These are phyloP conservation scores for Leccinum subfulvum DNA, from an alignment of 1,284 basidiomycete genomes.

Conservation along the genomic window DNA sequence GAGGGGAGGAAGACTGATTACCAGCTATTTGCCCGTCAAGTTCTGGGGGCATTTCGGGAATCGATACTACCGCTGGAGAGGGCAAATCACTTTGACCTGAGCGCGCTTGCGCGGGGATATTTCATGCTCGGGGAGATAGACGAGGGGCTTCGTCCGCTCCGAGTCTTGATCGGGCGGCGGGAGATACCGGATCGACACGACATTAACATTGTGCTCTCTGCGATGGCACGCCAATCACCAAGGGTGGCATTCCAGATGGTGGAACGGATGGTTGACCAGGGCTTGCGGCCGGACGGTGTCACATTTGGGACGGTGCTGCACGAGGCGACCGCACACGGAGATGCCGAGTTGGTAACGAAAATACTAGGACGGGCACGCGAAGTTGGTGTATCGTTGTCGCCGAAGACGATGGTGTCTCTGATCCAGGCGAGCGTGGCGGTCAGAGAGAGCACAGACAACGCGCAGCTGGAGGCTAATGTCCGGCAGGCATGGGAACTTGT, in stretches of 20 bases:
- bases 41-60: slow-evolving; percentile 45
- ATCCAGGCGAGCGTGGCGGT: slow-evolving; percentile 43
- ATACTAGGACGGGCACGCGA: slow-evolving; percentile 42
- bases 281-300: slow-evolving; percentile 50
- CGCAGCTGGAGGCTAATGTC: slow-evolving; percentile 36
- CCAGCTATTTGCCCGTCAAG: slow-evolving; percentile 42
- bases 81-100: slow-evolving; percentile 54
- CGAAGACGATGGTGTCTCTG: slow-evolving; percentile 49
- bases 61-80: slow-evolving; percentile 44
- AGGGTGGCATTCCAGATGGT: slow-evolving; percentile 46
- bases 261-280: slow-evolving; percentile 44
- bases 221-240: slow-evolving; percentile 51
- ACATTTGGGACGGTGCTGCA: slow-evolving; percentile 63
- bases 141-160: slow-evolving; percentile 49
- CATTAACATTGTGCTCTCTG: slow-evolving; percentile 58
- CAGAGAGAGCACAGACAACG: slow-evolving; percentile 27
- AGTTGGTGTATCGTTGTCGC: slow-evolving; percentile 38
- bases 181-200: slow-evolving; percentile 62
- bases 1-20: slow-evolving; percentile 16
- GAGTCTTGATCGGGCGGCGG: slow-evolving; percentile 43
- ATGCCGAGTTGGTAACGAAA: slow-evolving; percentile 43
- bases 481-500: slow-evolving; percentile 45
- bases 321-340: slow-evolving; percentile 45
- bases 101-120: slow-evolving; percentile 58
- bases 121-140: slow-evolving; percentile 53